Evolutionary conservation across 176 grass and related monocot species (phyloP), one percentile per base, ranked within the genome.

Genomic region (Tuctoria greenei): DNA sequence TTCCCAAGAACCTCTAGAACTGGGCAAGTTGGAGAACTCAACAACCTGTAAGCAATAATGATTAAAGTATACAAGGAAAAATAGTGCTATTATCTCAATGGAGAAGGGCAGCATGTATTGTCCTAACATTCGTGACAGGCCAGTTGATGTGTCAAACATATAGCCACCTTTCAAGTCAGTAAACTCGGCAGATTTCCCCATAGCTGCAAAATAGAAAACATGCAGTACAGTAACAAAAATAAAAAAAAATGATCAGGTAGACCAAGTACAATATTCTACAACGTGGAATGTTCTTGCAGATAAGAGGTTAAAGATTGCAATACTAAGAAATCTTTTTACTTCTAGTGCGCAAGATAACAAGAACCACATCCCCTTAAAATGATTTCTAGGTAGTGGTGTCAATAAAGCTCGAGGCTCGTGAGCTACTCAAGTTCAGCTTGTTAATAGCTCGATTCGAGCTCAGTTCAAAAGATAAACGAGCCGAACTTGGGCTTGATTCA

Each of bases 81-180:
- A 9, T 41, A 35, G 63, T 74, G 39, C n/a, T 20, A 16, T 8
- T 49, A 42, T 61, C 62, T 80, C 44, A 63, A 6, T 64, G 70
- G 60, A 70, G 45, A 6, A 52, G 6, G 13, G 68, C 15, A 28
- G 59, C 12, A 18, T 70, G 23, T 72, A 49, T 63, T 79, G 24
- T 80, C 34, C 91, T 95, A 55, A 99, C 92, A 90, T 99, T 78
- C 92, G 87, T 88, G 95, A 79, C 46, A 99, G 23, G 76, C 92
- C 92, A 88, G 95, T 99, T 71, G 95, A 92, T 55, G 80, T 99
- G 61, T 99, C 92, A 75, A 95, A 92, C 85, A 84, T 87, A 86
- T 92, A 99, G 72, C 95, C 92, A 51, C 67, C 87, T 88, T 90
- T 92, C 69, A 99, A 51, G 55, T 73, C 73, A 72, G 89, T 89